Conservation (phyloP, 495 filamentous ascomycete genomes). For the Opeltia flavorubescens region DNA sequence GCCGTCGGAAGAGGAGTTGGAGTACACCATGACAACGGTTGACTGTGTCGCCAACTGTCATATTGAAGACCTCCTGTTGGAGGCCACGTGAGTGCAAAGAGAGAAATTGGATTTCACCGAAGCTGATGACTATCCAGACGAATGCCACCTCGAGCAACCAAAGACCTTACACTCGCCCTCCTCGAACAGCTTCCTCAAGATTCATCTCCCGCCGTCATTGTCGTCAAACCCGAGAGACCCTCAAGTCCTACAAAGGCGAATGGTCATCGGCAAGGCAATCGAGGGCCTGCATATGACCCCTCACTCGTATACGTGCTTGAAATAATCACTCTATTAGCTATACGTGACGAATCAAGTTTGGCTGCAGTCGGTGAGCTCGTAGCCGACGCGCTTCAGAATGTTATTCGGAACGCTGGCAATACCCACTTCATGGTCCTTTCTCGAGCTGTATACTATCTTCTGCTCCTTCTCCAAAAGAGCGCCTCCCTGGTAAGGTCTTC, state of each 20-base stretch:
- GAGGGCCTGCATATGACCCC: conserved; percentile 65
- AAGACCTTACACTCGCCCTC: conserved; percentile 55
- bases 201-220: conserved; percentile 65
- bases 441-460: conserved; percentile 71
- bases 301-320: conserved; percentile 78
- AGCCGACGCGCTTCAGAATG: conserved; percentile 61
- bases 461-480: conserved; percentile 52
- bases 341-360: conserved; percentile 62
- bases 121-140: not conserved
- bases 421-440: conserved; percentile 72
- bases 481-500: conserved; percentile 65
- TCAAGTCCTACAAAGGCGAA: conserved; percentile 36
- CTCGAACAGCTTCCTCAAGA: conserved; percentile 80
- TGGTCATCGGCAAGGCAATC: conserved; percentile 34
- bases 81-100: conserved; percentile 53
- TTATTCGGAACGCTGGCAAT: conserved; percentile 63
- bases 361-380: conserved; percentile 60
- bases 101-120: not conserved
- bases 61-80: conserved; percentile 67
- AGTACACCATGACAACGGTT: conserved; percentile 85
- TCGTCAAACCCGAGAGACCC: conserved; percentile 70
- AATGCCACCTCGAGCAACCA: conserved; percentile 52
- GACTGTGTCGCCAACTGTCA: conserved; percentile 87
- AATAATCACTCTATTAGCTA: conserved; percentile 68
- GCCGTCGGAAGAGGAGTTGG: conserved; percentile 91